Conservation (phyloP, 352 stramenopile genomes). For the Phytophthora melonis region DNA sequence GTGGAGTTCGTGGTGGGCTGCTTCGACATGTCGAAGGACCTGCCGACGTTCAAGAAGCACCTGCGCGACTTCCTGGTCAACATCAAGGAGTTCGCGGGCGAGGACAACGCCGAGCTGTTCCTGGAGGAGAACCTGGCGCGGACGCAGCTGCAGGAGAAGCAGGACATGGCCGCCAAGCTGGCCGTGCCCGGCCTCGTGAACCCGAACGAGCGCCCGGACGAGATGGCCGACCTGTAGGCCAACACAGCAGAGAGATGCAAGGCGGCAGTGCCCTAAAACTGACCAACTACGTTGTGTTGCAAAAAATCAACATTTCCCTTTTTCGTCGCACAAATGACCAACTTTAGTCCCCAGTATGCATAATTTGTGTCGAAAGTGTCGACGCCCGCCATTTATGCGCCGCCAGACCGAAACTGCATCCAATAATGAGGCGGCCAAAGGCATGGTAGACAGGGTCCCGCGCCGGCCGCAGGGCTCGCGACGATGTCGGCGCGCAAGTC, state of each 20-base stretch:
- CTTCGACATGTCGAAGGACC: constrained; percentile 98
- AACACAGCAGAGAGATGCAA: constrained; percentile 41
- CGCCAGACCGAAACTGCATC: neutral
- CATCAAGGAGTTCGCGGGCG: constrained; percentile 97
- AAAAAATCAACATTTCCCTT: constrained; percentile 23
- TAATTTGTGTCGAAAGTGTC: neutral
- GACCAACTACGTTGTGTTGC: constrained; percentile 14
- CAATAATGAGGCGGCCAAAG: neutral
- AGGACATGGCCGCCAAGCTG: constrained; percentile 83
- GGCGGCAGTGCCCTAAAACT: constrained; percentile 4
- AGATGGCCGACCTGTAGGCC: constrained; percentile 87
- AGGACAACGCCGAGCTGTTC: constrained; percentile 98
- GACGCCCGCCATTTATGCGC: neutral
- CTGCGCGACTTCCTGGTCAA: constrained; percentile 99
- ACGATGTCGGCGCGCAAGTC: constrained; percentile 42
- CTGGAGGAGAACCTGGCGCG: constrained; percentile 95
- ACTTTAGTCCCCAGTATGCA: neutral
- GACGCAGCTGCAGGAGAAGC: constrained; percentile 87
- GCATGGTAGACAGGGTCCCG: constrained; percentile 7
- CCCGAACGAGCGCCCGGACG: constrained; percentile 90
- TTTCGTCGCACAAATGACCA: neutral
- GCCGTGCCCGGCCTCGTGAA: constrained; percentile 93
- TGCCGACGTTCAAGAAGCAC: constrained; percentile 98
- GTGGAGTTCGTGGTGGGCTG: constrained; percentile 97
- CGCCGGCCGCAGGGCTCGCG: neutral